These are phyloP conservation scores for Melastoma candidum DNA, from an alignment of 441 rosid genomes.

Conservation along the genomic window DNA sequence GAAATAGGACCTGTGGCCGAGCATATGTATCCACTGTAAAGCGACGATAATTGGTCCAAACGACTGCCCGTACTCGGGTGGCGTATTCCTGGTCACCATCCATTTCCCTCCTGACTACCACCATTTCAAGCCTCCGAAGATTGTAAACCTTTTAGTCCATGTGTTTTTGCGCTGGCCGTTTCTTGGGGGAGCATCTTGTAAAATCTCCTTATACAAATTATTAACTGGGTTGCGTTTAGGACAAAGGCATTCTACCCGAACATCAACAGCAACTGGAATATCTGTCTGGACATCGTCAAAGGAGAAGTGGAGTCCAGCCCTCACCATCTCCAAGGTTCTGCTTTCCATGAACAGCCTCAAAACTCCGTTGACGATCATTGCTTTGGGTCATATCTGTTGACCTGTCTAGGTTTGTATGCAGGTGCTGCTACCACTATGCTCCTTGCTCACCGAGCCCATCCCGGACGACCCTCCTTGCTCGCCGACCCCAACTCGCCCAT, in stretches of 20 bases:
- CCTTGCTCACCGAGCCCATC: conserved; percentile 29
- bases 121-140: conserved; percentile 40
- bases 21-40: conserved; percentile 31
- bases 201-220: background rate
- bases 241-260: conserved; percentile 34
- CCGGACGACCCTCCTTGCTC: conserved; percentile 34
- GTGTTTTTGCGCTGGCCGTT: background rate
- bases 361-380: too few species aligned
- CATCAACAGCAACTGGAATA: conserved; percentile 29
- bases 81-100: conserved; percentile 27
- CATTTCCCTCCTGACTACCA: conserved; percentile 29
- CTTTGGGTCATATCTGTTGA: too few species aligned
- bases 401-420: conserved; percentile 6
- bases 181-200: background rate
- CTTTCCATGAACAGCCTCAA: background rate
- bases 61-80: conserved; percentile 31
- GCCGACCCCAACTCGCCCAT: conserved; percentile 23
- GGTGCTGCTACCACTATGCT: conserved; percentile 28
- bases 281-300: conserved; percentile 35
- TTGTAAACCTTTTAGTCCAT: background rate
- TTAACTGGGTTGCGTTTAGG: conserved; percentile 26
- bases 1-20: conserved; percentile 24
- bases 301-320: conserved; percentile 40
- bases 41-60: conserved; percentile 28
- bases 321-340: conserved; percentile 30